These are phyloP conservation scores for Trypanosoma cruzi DNA, from an alignment of 208 protist genomes.

Conservation along the genomic window DNA sequence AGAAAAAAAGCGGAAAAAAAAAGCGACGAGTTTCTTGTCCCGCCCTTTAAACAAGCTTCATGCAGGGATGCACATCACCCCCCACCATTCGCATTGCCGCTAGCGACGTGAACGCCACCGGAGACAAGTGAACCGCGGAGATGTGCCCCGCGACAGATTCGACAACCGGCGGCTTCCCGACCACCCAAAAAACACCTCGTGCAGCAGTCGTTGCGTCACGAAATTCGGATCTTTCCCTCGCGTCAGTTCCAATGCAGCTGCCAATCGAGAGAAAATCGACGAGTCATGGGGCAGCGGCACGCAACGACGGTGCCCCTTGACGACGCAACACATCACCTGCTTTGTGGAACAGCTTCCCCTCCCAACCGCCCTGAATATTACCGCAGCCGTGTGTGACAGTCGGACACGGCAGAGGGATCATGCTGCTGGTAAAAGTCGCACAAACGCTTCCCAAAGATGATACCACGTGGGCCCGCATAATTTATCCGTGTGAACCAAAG, in stretches of 20 bases:
- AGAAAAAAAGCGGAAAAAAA: neutral
- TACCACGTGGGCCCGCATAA: neutral
- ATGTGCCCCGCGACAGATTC: neutral
- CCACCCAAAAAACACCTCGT: neutral
- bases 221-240: neutral
- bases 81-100: neutral
- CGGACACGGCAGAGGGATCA: neutral
- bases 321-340: neutral
- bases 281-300: neutral
- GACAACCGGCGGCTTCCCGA: neutral
- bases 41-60: too few species aligned
- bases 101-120: neutral
- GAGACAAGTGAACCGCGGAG: neutral
- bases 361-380: neutral
- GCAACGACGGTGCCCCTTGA: neutral
- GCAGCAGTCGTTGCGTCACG: neutral
- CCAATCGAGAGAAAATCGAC: neutral
- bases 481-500: neutral
- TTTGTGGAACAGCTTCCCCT: neutral
- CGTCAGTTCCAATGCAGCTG: neutral
- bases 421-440: neutral
- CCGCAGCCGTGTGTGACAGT: neutral
- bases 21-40: neutral
- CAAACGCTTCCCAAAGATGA: conserved; percentile 1
- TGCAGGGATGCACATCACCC: too few species aligned